Evolutionary conservation across 2,329 filamentous ascomycete species (phyloP), one percentile per base, ranked within the genome.

Genomic region (Didymella keratinophila): DNA sequence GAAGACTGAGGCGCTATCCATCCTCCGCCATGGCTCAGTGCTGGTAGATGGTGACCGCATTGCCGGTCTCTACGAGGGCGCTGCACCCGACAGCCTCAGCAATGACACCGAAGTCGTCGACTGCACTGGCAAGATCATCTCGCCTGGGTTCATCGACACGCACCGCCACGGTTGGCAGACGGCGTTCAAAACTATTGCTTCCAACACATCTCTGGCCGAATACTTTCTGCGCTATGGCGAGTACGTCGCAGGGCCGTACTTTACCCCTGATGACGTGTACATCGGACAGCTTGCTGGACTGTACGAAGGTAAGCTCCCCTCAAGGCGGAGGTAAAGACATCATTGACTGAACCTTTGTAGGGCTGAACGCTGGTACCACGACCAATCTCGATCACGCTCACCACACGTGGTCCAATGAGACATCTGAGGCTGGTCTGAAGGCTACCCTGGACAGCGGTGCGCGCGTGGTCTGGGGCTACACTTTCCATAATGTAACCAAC

Each of bases 111-210:
- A 39, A 3, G 18, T 39, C 36, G 18, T 39, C 9, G 36, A 39
- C 9, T 39, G 36, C 18, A 39, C 36, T 18, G 39, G 39, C 54
- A 81, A 83, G 63, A 86, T 86, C 57, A 76, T 86, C 50, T 79
- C 79, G 0, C 82, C 84, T 0, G 84, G 85, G 9, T 86, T 87
- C 69, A 76, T 87, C 56, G 82, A 86, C 69, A 86, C 83, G 0
- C 84, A 87, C 62, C 80, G 80, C 1, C 69, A 72, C 44, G 27
- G 63, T 44, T 67, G 84, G 85, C 83, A 86, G 65, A 86, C 84
- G 0, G 81, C 78, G 1, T 81, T 81, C 64, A 84, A 83, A 64
- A 85, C 84, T 0, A 64, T 87, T 1, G 81, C 62, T 1, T 80
- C 83, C 8, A 84, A 87, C 63, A 81, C 80, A 2, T 36, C 49